Base-by-base conservation (phyloP, 441 rosid genomes). In the Mallotus repandus region DNA sequence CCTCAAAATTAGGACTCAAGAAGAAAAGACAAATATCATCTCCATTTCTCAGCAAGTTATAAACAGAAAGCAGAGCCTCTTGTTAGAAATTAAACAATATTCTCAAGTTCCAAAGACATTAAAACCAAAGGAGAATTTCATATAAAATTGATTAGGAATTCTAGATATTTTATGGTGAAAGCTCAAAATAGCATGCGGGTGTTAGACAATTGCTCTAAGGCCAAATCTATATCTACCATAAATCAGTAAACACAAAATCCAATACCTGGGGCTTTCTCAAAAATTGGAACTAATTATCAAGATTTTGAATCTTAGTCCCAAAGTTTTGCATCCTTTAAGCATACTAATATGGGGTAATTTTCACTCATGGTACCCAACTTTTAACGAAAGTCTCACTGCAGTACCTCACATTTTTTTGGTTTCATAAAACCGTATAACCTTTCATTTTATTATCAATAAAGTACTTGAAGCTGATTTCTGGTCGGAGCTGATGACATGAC, bases 1-100 rank as follows among this genome's bases (percentile, higher is more conserved):
- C 41, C n/a, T 46, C 68, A 74, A 60, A 15, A 58, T 83, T 68
- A 80, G 63, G 67, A 74, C 61, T 53, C n/a, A 49, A 35, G 21
- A n/a, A 11, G 57, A 22, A 58, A 45, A 67, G 11, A 18, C 16
- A 49, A 71, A 15, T 38, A 45, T 7, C 63, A 60, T 54, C 46
- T 65, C 53, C 14, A 5, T 50, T 35, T 6, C 4, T 62, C n/a
- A 10, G 55, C 25, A 48, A 18, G 62, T 49, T 48, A 55, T 13
- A 45, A 61, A 19, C 4, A 66, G 29, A 56, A 70, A 43, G 45
- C 41, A 62, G 29, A 35, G 15, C 22, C 56, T 7, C 35, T 53
- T 46, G n/a, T 54, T 66, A 14, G 16, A 18, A 25, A 62, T 69
- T 48, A 75, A 61, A 70, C 6, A 64, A 38, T 48, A 19, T 61